Base-by-base conservation (phyloP, 345 rosid genomes). In the Acer negundo region DNA sequence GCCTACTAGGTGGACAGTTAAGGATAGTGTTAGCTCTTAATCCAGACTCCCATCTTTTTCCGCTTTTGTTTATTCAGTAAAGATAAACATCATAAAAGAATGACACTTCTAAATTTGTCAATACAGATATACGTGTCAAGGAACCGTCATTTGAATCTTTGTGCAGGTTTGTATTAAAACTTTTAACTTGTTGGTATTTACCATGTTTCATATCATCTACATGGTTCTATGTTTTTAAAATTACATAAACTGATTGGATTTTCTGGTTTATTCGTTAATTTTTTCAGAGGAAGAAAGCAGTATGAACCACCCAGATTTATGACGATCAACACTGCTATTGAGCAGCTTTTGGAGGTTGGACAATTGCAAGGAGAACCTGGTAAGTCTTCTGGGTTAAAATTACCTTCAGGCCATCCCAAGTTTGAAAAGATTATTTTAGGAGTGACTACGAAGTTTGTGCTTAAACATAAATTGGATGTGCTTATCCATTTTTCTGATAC, bases 141-240 rank as follows among this genome's bases (percentile, higher is more conserved):
- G 98, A 94, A 84, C 99, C 97, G 0, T 79, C 98, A 28, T 86
- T 90, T 82, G 98, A 97, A 75, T 93, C 99, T 68, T 85, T 97
- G 77, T 87, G 92, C 86, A 94, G 97, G 97, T 89, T 10, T 53
- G 78, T 72, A 4, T 73, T 58, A 53, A 46, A 69, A 35, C 13
- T 38, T 67, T 64, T 71, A 4, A 0, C 51, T 11, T 66, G 68
- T 69, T 13, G 16, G 0, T 51, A 16, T 51, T 31, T 56, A 13
- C n/a, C 35, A 40, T 19, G 69, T 7, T 24, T 77, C 47, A 40
- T 76, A 56, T 47, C 53, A 47, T 31, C 7, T 7, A 51, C 62
- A 5, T 49, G 38, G 11, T 68, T 61, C 47, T 10, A 35, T 61
- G 19, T 63, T 63, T 81, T 59, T 68, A 51, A 22, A 44, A 11